Evolutionary conservation across 495 filamentous ascomycete genomes (phyloP).

Genomic region (Daldinia decipiens): DNA sequence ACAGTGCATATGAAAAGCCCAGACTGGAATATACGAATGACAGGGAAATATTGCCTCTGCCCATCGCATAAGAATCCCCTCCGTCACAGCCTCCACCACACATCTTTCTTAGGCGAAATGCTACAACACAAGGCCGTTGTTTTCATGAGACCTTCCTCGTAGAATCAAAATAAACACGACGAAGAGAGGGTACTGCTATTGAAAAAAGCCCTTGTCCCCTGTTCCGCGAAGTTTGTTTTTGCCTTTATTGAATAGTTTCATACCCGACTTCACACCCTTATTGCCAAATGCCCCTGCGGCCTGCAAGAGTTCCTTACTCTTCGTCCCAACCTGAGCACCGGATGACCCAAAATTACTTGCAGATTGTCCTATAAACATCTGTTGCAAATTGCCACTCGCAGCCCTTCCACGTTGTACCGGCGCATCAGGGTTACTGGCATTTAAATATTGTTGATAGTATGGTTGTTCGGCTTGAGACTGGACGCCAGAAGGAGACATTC

Average conservation of each 20-base stretch:
- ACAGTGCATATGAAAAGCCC: slow-evolving; percentile 31
- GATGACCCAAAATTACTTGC: slow-evolving; percentile 51
- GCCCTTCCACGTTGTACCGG: slow-evolving; percentile 29
- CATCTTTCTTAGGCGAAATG: not conserved
- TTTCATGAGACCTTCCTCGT: slow-evolving; percentile 23
- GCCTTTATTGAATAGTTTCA: slow-evolving; percentile 87
- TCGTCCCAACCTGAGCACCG: slow-evolving; percentile 68
- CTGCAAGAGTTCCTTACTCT: slow-evolving; percentile 87
- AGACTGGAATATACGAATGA: slow-evolving; percentile 2
- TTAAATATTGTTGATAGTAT: slow-evolving; percentile 63
- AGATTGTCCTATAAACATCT: slow-evolving; percentile 41
- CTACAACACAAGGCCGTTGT: not conserved
- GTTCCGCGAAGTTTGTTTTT: slow-evolving; percentile 77
- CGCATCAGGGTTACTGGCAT: slow-evolving; percentile 44
- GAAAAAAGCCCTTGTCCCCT: slow-evolving; percentile 84
- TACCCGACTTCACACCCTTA: slow-evolving; percentile 71
- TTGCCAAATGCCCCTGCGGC: slow-evolving; percentile 67
- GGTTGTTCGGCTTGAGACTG: slow-evolving; percentile 52
- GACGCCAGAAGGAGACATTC: slow-evolving; percentile 37
- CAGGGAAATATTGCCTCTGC: slow-evolving; percentile 3
- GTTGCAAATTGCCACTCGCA: slow-evolving; percentile 39
- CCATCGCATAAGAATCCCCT: not conserved
- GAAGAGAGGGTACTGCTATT: slow-evolving; percentile 47
- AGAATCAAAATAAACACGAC: slow-evolving; percentile 23
- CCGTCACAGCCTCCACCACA: not conserved